Evolutionary conservation across 2,329 filamentous ascomycete genomes (phyloP), one percentile per base, ranked within the genome.

Genomic region (Stemphylium lycopersici): DNA sequence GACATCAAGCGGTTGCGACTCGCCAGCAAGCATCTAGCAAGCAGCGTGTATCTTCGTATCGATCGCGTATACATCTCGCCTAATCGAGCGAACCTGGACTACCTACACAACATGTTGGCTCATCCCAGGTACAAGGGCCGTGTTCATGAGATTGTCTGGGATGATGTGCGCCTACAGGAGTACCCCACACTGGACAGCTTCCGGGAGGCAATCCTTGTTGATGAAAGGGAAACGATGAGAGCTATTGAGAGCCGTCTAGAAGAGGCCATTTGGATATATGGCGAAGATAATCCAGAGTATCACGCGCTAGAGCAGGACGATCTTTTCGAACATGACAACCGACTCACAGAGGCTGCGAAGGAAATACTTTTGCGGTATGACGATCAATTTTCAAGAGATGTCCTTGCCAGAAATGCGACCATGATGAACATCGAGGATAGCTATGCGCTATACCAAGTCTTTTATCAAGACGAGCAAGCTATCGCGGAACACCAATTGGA

Each of bases 101-200:
- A 77, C 4, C 70, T 77, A 18, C 63, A 68, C 2, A 63, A 68
- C 12, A 62, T 80, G 44, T 71, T 78, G 7, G 58, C 72, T 8
- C 72, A 79, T 55, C 67, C 73, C 4, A 51, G 37, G 0, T 74
- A 75, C 43, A 69, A 71, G 3, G 40, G 59, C 0, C 34, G 55
- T 1, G 63, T 80, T 6, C 56, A 42, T 3, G 77, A 80, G 49
- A 70, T 80, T 4, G 67, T 81, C 31, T 79, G 72, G 72, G 73
- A 79, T 20, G 74, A 77, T 45, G 63, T 65, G n/a, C 61, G 65
- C n/a, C 59, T 71, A 20, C 51, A 58, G 6, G 55, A 61, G n/a
- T 66, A 61, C 44, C 43, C 59, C 1, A 56, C 59, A 0, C 15
- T 65, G 22, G 48, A 61, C 2, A 31, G 34, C 4, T 68, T 63